Evolutionary conservation across 2,329 filamentous ascomycete species (phyloP).

Genomic region (Thermothelomyces thermophilus): DNA sequence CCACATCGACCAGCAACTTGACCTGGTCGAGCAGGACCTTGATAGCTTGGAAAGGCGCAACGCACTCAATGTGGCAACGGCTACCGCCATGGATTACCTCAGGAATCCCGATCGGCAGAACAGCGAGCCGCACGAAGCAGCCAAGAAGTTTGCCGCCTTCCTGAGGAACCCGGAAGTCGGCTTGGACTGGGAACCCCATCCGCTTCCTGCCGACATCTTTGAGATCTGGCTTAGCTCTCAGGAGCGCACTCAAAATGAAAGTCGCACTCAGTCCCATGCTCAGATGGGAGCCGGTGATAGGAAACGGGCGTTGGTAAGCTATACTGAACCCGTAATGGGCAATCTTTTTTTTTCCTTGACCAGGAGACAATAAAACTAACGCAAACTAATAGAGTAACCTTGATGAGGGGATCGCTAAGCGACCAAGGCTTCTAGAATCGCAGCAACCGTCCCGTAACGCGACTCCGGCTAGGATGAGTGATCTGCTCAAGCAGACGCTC

Average conservation of each 20-base stretch:
- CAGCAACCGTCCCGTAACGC: slow-evolving; percentile 8
- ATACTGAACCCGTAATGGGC: neutral
- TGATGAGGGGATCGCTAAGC: slow-evolving; percentile 19
- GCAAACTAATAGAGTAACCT: slow-evolving; percentile 14
- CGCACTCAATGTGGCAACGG: slow-evolving; percentile 32
- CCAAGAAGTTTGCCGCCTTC: slow-evolving; percentile 41
- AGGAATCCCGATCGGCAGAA: slow-evolving; percentile 35
- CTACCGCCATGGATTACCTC: slow-evolving; percentile 34
- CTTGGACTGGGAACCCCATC: slow-evolving; percentile 42
- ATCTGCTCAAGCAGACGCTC: slow-evolving; percentile 29
- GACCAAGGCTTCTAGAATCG: slow-evolving; percentile 16
- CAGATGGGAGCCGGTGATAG: slow-evolving; percentile 26
- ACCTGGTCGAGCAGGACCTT: slow-evolving; percentile 34
- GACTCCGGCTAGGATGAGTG: slow-evolving; percentile 23
- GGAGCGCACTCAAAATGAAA: slow-evolving; percentile 27
- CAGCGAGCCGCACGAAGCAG: slow-evolving; percentile 40
- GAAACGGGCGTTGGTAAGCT: slow-evolving; percentile 46
- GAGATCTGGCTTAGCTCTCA: slow-evolving; percentile 41
- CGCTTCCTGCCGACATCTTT: slow-evolving; percentile 43
- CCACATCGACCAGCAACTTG: slow-evolving; percentile 45
- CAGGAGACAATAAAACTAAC: too few relatives aligned
- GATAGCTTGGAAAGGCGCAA: slow-evolving; percentile 43
- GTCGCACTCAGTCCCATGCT: slow-evolving; percentile 8
- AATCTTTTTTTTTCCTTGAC: too few relatives aligned
- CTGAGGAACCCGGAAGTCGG: slow-evolving; percentile 35